Conservation (phyloP, 2,329 filamentous ascomycete species). For the Arthroderma uncinatum region DNA sequence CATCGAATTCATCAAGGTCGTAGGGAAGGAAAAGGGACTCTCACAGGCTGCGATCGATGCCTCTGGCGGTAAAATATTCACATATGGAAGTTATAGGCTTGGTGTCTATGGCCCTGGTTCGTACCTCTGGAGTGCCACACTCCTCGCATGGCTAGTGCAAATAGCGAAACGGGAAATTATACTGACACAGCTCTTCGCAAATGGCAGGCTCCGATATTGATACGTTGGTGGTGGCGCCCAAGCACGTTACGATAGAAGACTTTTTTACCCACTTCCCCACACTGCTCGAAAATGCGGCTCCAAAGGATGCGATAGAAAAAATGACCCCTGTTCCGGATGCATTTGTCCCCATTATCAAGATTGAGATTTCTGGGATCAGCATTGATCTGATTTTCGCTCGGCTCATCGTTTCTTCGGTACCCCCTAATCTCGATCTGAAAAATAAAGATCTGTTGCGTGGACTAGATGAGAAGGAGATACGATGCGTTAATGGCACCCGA, state of each 20-base stretch:
- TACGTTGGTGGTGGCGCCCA: constrained; percentile 82
- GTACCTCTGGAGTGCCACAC: constrained; percentile 21
- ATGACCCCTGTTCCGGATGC: constrained; percentile 78
- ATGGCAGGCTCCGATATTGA: constrained; percentile 85
- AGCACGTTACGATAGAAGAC: constrained; percentile 76
- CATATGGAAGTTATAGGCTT: constrained; percentile 88
- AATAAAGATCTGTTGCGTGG: constrained; percentile 79
- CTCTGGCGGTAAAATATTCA: constrained; percentile 85
- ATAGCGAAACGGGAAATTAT: background rate
- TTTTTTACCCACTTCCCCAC: constrained; percentile 87
- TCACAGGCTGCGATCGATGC: constrained; percentile 68
- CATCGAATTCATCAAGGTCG: constrained; percentile 74
- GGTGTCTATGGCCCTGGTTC: constrained; percentile 74
- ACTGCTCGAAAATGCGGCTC: constrained; percentile 63
- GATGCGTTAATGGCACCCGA: constrained; percentile 84
- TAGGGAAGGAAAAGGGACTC: constrained; percentile 61
- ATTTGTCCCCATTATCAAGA: constrained; percentile 94
- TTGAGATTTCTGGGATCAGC: constrained; percentile 80
- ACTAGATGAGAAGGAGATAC: constrained; percentile 72
- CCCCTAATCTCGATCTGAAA: constrained; percentile 61
- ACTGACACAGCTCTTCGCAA: background rate
- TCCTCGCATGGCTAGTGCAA: background rate
- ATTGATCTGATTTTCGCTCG: constrained; percentile 89
- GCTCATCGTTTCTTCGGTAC: constrained; percentile 60
- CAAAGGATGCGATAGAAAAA: constrained; percentile 69